Evolutionary conservation across 768 basidiomycete species (phyloP), one percentile per base, ranked within the genome.

Genomic region (Amanita molliuscula): DNA sequence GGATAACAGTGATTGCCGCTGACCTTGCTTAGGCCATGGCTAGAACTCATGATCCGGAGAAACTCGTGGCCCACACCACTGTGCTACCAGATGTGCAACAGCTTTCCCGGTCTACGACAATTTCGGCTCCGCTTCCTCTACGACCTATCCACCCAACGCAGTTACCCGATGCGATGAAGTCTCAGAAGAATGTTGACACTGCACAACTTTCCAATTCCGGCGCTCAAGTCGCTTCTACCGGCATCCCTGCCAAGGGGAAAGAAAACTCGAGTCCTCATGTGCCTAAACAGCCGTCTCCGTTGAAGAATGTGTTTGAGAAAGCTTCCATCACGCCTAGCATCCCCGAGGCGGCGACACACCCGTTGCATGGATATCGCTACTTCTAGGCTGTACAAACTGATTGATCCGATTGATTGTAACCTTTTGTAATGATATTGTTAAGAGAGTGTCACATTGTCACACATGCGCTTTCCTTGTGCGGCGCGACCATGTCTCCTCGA

Each of bases 401-500:
- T n/a, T n/a, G n/a, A n/a, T n/a, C n/a, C n/a, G 33, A 44, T 38
- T 38, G 43, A 16, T 37, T 28, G 25, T 25, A 21, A 20, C 31
- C 21, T 34, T 18, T 8, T 48, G 21, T 42, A 42, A 0, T 8
- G 37, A n/a, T 13, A 33, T 28, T 18, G 11, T 40, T 25, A 16
- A n/a, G 18, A 46, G 18, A 10, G 6, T 21, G 51, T 51, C 42
- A 52, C 51, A 15, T 4, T 38, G 51, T 52, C 44, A 52, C 51
- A 28, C 44, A 37, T 44, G 50, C 20, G n/a, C n/a, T 18, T 44
- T 44, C 20, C 51, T 11, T 36, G 20, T 16, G 16, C 25, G 25
- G 25, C 48, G 43, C 53, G 47, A 29, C 51, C 50, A 68, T 68
- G 65, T 57, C 61, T 26, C 50, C 56, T 23, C 60, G 64, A 53